Evolutionary conservation across 164 flowering plant species (phyloP).

Genomic region (Nelumbo lutea): DNA sequence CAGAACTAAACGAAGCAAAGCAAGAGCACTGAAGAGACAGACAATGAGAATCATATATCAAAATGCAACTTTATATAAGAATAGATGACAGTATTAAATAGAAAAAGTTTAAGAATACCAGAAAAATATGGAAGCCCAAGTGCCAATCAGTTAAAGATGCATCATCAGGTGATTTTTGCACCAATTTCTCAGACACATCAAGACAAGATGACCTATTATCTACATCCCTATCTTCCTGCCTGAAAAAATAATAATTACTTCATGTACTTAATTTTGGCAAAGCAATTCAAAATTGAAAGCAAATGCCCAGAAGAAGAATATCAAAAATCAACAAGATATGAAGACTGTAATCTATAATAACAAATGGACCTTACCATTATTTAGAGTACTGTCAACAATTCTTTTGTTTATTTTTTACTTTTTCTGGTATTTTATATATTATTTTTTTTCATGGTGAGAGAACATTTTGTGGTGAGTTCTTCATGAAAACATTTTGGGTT

Average conservation of each 20-base stretch:
- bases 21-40: background rate
- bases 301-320: background rate
- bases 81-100: background rate
- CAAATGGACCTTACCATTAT: background rate
- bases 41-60: background rate
- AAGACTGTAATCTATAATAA: background rate
- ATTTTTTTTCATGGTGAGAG: no score
- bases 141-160: slow-evolving; percentile 84
- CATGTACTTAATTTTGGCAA: background rate
- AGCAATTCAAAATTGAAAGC: background rate
- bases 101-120: slow-evolving; percentile 46
- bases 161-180: slow-evolving; percentile 57
- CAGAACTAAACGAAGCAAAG: background rate
- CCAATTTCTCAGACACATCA: slow-evolving; percentile 44
- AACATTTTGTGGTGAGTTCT: no score
- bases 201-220: slow-evolving; percentile 42
- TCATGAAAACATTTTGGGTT: no score
- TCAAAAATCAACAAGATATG: background rate
- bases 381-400: no score
- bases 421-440: no score
- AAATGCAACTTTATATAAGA: background rate
- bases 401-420: no score
- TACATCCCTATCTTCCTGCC: slow-evolving; percentile 67
- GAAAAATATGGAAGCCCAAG: slow-evolving; percentile 74
- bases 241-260: slow-evolving; percentile 27